Percentiles rank a stretch among this genome's conserved stretches.
These are phyloP conservation scores for Prunus persica DNA, from an alignment of 306 rosid species.

Conservation along the genomic window DNA sequence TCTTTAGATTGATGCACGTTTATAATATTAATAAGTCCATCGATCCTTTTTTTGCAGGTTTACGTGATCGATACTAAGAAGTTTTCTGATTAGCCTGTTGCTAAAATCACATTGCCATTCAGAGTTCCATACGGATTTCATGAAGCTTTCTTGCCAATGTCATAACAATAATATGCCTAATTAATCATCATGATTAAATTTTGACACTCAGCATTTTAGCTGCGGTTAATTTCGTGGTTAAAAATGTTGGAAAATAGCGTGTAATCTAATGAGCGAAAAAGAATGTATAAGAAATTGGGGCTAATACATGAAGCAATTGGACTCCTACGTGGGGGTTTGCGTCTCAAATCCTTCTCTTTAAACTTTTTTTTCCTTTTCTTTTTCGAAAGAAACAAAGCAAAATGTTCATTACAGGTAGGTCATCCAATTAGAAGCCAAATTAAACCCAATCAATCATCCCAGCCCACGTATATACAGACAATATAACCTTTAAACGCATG, in stretches of 20 bases:
- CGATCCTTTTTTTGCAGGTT: slow-evolving; percentile 35
- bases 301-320: too few species aligned
- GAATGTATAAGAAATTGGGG: too few species aligned
- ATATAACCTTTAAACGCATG: too few species aligned
- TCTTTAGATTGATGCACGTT: not conserved
- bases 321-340: too few species aligned
- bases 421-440: not conserved
- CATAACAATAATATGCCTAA: not conserved
- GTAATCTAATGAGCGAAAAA: too few species aligned
- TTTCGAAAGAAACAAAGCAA: not conserved
- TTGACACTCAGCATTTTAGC: too few species aligned
- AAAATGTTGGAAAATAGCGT: not conserved
- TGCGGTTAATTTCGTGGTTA: not conserved
- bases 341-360: not conserved
- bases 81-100: slow-evolving; percentile 42
- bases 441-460: not conserved
- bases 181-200: too few species aligned
- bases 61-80: slow-evolving; percentile 48
- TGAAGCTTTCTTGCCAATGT: slow-evolving; percentile 51
- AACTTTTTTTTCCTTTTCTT: not conserved
- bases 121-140: slow-evolving; percentile 85
- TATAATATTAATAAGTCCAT: not conserved
- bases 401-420: not conserved
- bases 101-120: slow-evolving; percentile 47
- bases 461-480: too few species aligned